Evolutionary conservation across 2,329 filamentous ascomycete species (phyloP), one percentile per base, ranked within the genome.

Genomic region (Colletotrichum euphorbiae): DNA sequence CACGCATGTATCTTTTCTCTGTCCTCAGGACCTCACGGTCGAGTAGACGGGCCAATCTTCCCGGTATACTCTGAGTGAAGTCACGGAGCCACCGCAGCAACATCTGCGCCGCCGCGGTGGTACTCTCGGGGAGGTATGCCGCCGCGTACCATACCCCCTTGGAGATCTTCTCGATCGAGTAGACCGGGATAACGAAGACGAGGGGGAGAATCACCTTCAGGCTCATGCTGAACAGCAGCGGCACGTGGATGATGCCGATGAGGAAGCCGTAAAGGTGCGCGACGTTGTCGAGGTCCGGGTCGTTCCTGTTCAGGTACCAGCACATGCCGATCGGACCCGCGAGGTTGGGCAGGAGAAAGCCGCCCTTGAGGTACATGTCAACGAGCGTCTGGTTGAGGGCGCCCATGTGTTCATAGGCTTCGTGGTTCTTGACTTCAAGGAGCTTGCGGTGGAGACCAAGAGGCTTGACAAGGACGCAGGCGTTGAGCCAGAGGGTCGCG

Each of bases 201-300:
- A 40, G 13, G 3, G 61, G 54, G 2, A 60, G 17, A 21, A 43
- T 7, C 13, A 65, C 17, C 9, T 43, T 28, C 2, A 65, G 7
- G 1, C 38, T 28, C 17, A 69, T 1, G 17, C 54, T 59, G 1
- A 43, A n/a, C 4, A 66, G 38, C 40, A 68, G 6, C 0, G 67
- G 67, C 2, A 40, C 6, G 31, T 69, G 67, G 19, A 67, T 24
- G 6, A 62, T 11, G 11, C 62, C 67, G 19, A 67, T 46, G 19
- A 28, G 7, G 52, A 69, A 69, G 8, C 67, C 67, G 13, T 69
- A 69, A 4, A 69, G 15, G 48, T 69, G 54, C 4, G 54, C 61
- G 40, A 66, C 46, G 4, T 54, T 24, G 21, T 69, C 61, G 33
- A 69, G 61, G 6, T 24, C 4, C 9, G 13, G 8, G 8, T 55